phyloP scores from a whole-genome alignment of 768 basidiomycete genomes.

The Albatrellus ellisii region DNA sequence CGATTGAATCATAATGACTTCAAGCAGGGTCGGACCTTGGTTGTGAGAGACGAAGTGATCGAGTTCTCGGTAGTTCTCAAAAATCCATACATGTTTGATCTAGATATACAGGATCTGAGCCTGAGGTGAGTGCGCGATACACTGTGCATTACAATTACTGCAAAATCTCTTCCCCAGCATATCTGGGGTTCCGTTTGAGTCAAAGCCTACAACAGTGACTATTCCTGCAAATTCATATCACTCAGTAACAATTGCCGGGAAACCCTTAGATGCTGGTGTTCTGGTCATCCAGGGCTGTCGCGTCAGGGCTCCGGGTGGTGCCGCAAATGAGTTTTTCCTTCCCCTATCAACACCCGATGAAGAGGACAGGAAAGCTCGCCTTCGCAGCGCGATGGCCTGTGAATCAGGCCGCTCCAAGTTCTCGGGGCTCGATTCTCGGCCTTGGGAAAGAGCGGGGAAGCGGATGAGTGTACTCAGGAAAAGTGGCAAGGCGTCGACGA shows the following conservation, averaged over 20 bases:
- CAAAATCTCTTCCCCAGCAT: slow-evolving; percentile 36
- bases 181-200: slow-evolving; percentile 64
- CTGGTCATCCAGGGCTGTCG: slow-evolving; percentile 69
- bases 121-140: slow-evolving; percentile 44
- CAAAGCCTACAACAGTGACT: slow-evolving; percentile 44
- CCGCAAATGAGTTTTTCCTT: slow-evolving; percentile 56
- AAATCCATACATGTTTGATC: slow-evolving; percentile 87
- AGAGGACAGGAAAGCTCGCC: slow-evolving; percentile 42
- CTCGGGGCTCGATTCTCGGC: slow-evolving; percentile 57
- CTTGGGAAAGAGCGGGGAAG: slow-evolving; percentile 40
- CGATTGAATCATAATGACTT: slow-evolving; percentile 1
- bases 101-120: slow-evolving; percentile 72
- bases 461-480: slow-evolving; percentile 19
- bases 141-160: not conserved
- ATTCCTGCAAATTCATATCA: slow-evolving; percentile 70
- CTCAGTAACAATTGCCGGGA: slow-evolving; percentile 56
- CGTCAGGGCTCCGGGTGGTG: slow-evolving; percentile 65
- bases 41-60: slow-evolving; percentile 73
- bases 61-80: slow-evolving; percentile 78
- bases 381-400: slow-evolving; percentile 45
- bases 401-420: slow-evolving; percentile 66
- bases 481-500: slow-evolving; percentile 16
- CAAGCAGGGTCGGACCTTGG: slow-evolving; percentile 39
- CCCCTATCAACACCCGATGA: slow-evolving; percentile 65
- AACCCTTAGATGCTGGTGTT: slow-evolving; percentile 47